Base-by-base conservation (phyloP, 306 rosid species). In the Abrus pulchellus region DNA sequence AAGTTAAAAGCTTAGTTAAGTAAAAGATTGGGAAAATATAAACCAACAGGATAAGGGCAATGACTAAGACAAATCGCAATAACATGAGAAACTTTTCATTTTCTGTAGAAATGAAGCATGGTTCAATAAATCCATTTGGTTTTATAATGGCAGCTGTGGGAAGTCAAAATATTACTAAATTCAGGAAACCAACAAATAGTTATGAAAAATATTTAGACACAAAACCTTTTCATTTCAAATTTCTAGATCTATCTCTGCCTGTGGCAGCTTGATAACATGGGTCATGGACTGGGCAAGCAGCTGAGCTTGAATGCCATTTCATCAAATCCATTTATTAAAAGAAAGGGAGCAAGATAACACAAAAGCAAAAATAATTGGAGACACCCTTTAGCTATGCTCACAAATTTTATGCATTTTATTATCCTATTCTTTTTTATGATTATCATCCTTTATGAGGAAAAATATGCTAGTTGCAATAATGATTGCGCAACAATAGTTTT, bases 321-420 rank as follows among this genome's bases (percentile, higher is more conserved):
- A 59, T 74, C 57, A 30, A 32, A 44, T 11, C 30, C 68, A 57
- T 9, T 74, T 74, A 30, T 43, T 7, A 53, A 57, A 44, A 57
- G 44, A 57, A 41, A 56, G 38, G 9, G 54, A 74, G 32, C 50
- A 30, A 74, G 68, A 74, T 74, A 53, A 27, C 50, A 55, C 3
- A 3, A 7, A 20, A 7, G 40, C n/a, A n/a, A 43, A 74, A 74
- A 28, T 65, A 32, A 59, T 44, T 5, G 1, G 14, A 62, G 60
- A 50, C 10, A 52, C 61, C 79, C 71, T 27, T 20, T 72, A 72
- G 38, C 33, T 77, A 78, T 64, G 49, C 59, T 62, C 13, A 3
- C 30, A 80, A 33, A 69, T 33, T 81, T 30, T n/a, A 53, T 7
- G 78, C 61, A 70, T 29, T 80, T 80, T 44, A 80, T 11, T 67